Base-by-base conservation (phyloP, 1,139 yeast species). In the Candida labiduridarum region DNA sequence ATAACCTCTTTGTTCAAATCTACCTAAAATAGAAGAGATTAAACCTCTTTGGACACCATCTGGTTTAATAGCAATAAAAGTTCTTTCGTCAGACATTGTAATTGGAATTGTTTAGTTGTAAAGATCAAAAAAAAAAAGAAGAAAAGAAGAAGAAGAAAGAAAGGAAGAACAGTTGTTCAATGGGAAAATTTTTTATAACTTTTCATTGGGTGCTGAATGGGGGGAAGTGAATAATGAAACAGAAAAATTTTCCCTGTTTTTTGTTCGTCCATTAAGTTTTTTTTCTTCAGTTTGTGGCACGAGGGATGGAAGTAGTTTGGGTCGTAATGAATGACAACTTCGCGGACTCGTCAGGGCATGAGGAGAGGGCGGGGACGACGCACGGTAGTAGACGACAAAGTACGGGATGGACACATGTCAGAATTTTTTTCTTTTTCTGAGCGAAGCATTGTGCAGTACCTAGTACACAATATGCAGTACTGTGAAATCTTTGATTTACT, bases 1-100 rank as follows among this genome's bases (percentile, higher is more conserved):
- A 92, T 78, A 95, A 65, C 99, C 98, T 79, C 96, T 88, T 83
- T 87, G 82, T 82, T 92, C 97, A 78, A 95, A 95, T 79, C 99
- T 91, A 66, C 87, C 82, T 64, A 95, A 72, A 81, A 95, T 92
- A 65, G 89, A 81, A 71, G 96, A 79, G 77, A 92, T 81, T 74
- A 95, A 84, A 59, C 98, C 97, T 82, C 99, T 91, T 84, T 94
- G 98, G 83, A 94, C 99, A 80, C 98, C 99, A 78, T 94, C 99
- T 79, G 99, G 99, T 72, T 94, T 94, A 77, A 94, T 89, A 68
- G 98, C 98, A 83, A 94, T 94, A 76, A 94, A 94, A 72, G 98
- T 92, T 89, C 96, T 90, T 81, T 92, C 98, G 80, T 76, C 74
- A 74, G 81, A 75, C 81, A 76, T 76, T 50, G 34, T 58, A 45